phyloP scores from a whole-genome alignment of 345 rosid species.

The Hibiscus syriacus region DNA sequence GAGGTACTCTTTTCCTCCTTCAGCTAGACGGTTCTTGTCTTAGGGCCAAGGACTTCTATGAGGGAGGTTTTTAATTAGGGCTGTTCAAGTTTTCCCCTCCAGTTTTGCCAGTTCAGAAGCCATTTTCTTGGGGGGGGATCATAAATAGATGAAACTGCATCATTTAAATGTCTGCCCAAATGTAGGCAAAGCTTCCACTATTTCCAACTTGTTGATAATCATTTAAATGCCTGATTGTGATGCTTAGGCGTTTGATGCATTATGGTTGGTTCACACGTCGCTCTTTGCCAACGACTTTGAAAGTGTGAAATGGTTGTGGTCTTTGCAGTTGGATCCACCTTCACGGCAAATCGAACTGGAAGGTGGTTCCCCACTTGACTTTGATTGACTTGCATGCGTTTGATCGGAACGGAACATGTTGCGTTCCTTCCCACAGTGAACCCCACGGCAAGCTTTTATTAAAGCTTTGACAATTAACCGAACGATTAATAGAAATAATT shows the following conservation, averaged over 20 bases:
- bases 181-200: no score
- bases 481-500: no score
- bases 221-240: no score
- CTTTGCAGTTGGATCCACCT: not conserved
- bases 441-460: not conserved
- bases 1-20: no score
- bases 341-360: not conserved
- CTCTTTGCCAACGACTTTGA: not conserved
- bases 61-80: no score
- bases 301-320: not conserved
- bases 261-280: not conserved
- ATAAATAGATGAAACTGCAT: not conserved
- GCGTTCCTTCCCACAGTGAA: not conserved
- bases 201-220: no score
- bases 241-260: no score
- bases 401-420: not conserved
- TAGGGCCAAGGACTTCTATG: no score
- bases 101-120: not conserved
- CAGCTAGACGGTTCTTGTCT: no score
- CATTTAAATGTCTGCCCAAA: not conserved
- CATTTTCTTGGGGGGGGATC: not conserved
- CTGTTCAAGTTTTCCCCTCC: slow-evolving; percentile 2
- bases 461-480: no score
- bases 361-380: not conserved
- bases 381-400: not conserved